Base-by-base conservation (phyloP, 2,329 filamentous ascomycete genomes). In the Ophiostoma sp. region DNA sequence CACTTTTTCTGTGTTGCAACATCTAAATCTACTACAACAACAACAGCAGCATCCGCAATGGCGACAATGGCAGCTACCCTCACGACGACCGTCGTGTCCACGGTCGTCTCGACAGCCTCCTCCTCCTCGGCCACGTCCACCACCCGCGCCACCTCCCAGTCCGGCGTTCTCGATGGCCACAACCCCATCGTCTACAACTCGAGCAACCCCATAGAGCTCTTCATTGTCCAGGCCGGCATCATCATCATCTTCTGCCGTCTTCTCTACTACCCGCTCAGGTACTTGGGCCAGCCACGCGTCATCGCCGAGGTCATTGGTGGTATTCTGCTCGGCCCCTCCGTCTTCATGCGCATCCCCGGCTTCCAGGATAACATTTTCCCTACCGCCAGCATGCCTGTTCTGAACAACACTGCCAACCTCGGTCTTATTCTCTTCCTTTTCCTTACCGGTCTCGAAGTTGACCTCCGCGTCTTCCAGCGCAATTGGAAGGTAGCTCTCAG, bases 351-450 rank as follows among this genome's bases (percentile, higher is more conserved):
- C 68, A 93, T 96, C 31, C 92, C 92, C 0, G 88, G 89, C 54
- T 97, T 96, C 80, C 83, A 87, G 68, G 79, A 83, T 2, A 83
- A 89, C 73, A 94, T 97, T 74, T 97, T 97, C 76, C 93, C 93
- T 0, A 76, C 82, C 0, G 86, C 81, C 0, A 93, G 92, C 1
- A 91, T 96, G 78, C 89, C 92, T 2, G 88, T 89, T 68, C 82
- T 97, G 67, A 89, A 82, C 75, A 85, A 94, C 69, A 91, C 92
- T 64, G 93, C 93, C 64, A 96, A 95, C 75, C 80, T 97, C 3
- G 93, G 93, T 6, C 82, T 97, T 68, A 86, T 96, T 17, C 83
- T 97, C 8, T 96, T 95, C 77, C 82, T 97, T 48, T 97, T 97
- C 79, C 83, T 96, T 71, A 92, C 96, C 33, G 93, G 92, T 1